These are phyloP conservation scores for Sporobolomyces roseus DNA, from an alignment of 768 basidiomycete genomes.

Conservation along the genomic window DNA sequence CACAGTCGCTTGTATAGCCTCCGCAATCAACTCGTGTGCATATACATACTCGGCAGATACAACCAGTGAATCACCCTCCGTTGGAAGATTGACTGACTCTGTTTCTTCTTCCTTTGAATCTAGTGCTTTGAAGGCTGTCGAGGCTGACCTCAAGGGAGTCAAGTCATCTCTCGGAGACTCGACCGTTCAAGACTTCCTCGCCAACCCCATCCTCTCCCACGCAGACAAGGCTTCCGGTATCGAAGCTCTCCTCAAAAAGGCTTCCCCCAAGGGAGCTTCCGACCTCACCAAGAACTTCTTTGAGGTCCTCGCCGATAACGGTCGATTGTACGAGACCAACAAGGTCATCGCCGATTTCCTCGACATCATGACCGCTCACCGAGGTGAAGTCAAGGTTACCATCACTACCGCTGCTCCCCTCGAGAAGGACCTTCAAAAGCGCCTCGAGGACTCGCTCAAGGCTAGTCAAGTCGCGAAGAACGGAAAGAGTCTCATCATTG, in stretches of 20 bases:
- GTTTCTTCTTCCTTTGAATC: no score
- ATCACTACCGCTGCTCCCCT: slow-evolving; percentile 69
- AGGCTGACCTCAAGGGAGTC: slow-evolving; percentile 72
- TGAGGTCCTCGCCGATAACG: slow-evolving; percentile 83
- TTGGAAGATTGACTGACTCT: no score
- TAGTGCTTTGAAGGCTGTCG: slow-evolving; percentile 82
- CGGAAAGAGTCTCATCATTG: slow-evolving; percentile 81
- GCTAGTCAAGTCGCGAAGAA: slow-evolving; percentile 76
- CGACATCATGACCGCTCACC: slow-evolving; percentile 78
- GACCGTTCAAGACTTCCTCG: slow-evolving; percentile 67
- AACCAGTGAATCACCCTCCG: no score
- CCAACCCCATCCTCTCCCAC: slow-evolving; percentile 84
- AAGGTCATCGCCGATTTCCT: slow-evolving; percentile 89
- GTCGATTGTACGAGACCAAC: slow-evolving; percentile 74
- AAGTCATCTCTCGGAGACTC: slow-evolving; percentile 64
- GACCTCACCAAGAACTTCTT: slow-evolving; percentile 74
- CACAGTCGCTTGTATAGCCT: no score
- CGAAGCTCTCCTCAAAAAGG: slow-evolving; percentile 58
- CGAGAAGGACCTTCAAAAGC: slow-evolving; percentile 66
- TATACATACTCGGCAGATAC: no score
- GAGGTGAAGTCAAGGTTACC: slow-evolving; percentile 85
- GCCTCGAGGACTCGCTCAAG: slow-evolving; percentile 81
- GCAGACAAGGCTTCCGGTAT: slow-evolving; percentile 71
- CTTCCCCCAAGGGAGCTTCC: slow-evolving; percentile 56
- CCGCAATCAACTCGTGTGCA: no score